Percentiles rank a stretch among this genome's conserved stretches.
phyloP scores from a whole-genome alignment of 768 basidiomycete species.

The Lepiota brunneoincarnata region DNA sequence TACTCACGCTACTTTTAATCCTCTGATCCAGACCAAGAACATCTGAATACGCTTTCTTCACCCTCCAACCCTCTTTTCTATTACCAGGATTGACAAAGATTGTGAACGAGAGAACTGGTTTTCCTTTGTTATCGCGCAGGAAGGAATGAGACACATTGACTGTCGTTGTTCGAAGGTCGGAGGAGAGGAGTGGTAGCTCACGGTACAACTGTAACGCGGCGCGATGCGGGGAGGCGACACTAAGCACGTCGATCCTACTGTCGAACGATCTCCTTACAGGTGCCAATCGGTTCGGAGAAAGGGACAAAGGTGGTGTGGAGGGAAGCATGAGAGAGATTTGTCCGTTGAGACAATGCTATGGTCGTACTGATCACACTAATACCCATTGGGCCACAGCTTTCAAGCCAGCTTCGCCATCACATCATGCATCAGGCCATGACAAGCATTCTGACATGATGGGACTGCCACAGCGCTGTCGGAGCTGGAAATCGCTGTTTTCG shows the following conservation, averaged over 20 bases:
- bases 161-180: slow-evolving; percentile 71
- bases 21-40: slow-evolving; percentile 82
- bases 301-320: neutral
- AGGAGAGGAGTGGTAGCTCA: slow-evolving; percentile 64
- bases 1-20: slow-evolving; percentile 64
- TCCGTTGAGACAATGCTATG: too few relatives aligned
- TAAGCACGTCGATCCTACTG: slow-evolving; percentile 8
- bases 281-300: neutral
- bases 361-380: too few relatives aligned
- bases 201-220: slow-evolving; percentile 27
- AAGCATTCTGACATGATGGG: too few relatives aligned
- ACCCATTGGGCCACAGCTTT: too few relatives aligned
- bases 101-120: slow-evolving; percentile 89
- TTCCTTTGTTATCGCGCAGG: slow-evolving; percentile 90
- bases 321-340: neutral
- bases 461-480: too few relatives aligned
- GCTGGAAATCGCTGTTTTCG: too few relatives aligned
- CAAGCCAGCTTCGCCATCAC: too few relatives aligned
- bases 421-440: too few relatives aligned
- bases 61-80: slow-evolving; percentile 74
- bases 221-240: slow-evolving; percentile 14
- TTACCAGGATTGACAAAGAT: slow-evolving; percentile 70
- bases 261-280: neutral
- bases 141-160: slow-evolving; percentile 76
- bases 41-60: slow-evolving; percentile 94